Evolutionary conservation across 305 asterid genomes (phyloP), one percentile per base, ranked within the genome.

Genomic region (Solanum hybrid): DNA sequence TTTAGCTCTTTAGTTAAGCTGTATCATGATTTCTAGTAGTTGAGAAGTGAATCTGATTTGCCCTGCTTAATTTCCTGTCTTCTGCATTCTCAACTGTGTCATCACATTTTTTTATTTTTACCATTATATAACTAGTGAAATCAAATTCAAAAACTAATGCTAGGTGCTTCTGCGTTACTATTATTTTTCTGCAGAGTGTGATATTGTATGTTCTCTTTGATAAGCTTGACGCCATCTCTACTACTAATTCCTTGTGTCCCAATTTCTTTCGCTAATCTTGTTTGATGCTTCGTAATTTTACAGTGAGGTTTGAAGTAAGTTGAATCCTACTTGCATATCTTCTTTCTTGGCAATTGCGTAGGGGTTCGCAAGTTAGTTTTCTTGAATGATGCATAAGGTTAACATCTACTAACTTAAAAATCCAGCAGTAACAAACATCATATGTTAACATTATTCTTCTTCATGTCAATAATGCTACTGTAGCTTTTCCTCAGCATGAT

Each of bases 401-500:
- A 64, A 22, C 73, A 22, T 64, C 26, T 61, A 61, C 11, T 9
- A 22, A 9, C 12, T 22, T n/a, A 10, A 20, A 22, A 64, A 61
- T 61, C 74, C 74, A 64, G 28, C 5, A 61, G 73, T 61, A 61
- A 64, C 28, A 22, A 20, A 64, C 74, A 64, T 22, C 28, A 20
- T 64, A 4, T 22, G 28, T 8, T 64, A 22, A 3, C 73, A 64
- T 64, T 64, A 61, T 61, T 64, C 11, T 64, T 64, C 28, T 64
- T 64, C 28, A 64, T 0, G 71, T 61, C 67, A 51, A 51, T 2
- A 2, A 16, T 51, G 67, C 71, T 20, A 61, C 71, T 61, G 26
- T 61, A 20, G 26, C 71, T 20, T 64, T 64, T 24, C 75, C 12
- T 24, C 92, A 95, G 75, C 96, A 94, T 93, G 75, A 91, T 28